Evolutionary conservation across 2,329 filamentous ascomycete species (phyloP), one percentile per base, ranked within the genome.

Genomic region (Neofusicoccum sp.): DNA sequence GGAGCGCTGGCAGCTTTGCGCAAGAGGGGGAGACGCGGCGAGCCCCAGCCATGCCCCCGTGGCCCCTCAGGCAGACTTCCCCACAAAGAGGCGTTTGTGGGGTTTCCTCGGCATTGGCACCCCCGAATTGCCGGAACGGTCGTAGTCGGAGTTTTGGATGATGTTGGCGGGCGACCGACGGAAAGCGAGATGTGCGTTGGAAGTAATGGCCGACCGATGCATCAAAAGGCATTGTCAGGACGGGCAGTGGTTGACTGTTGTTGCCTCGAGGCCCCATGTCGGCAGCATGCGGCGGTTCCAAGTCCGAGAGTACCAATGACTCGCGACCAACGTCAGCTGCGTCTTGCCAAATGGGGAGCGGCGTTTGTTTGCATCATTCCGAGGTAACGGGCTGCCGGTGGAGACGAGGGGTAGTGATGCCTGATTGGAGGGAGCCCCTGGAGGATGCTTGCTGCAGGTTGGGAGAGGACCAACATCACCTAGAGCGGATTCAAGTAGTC

Each of bases 81-180:
- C 51, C 51, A 43, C 51, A 56, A 56, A 56, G 51, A 56, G 51
- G 38, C 51, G 51, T 56, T n/a, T 56, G 51, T 43, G 51, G 51
- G 51, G 51, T 56, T 43, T 54, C 36, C 51, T 43, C 51, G 51
- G 51, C 36, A 56, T 33, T 56, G 51, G 26, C 14, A 9, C 34
- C 12, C 41, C 11, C 28, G 16, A 43, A 43, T 56, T 56, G 51
- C 51, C 51, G 51, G n/a, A 56, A 43, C 51, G 26, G 51, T 56
- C 38, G 38, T 56, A 56, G 51, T 14, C n/a, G 6, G 3, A 4
- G 24, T 20, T 16, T 7, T 20, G 2, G 20, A 14, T 16, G 8
- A 43, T 20, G n/a, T n/a, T n/a, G n/a, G n/a, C n/a, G n/a, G n/a
- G n/a, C n/a, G n/a, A n/a, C n/a, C n/a, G n/a, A n/a, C 24, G 26